Evolutionary conservation across 345 rosid species (phyloP).

Genomic region (Eucalyptus regnans): DNA sequence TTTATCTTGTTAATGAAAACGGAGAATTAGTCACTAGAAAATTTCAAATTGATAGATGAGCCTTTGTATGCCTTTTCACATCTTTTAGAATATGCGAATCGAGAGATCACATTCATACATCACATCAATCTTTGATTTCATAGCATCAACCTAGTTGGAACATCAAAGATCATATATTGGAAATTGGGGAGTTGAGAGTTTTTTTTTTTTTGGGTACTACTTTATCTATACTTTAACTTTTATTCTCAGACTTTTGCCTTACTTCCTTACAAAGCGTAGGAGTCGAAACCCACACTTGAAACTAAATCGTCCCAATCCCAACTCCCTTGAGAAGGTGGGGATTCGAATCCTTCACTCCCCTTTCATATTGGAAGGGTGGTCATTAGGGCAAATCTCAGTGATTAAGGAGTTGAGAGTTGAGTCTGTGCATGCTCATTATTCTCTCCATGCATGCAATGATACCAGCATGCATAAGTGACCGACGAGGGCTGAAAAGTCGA

Average conservation of each 20-base stretch:
- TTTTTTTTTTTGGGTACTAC: accelerated
- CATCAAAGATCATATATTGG: background rate
- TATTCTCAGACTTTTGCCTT: accelerated
- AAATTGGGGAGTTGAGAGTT: background rate
- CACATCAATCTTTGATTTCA: background rate
- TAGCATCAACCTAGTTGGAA: background rate
- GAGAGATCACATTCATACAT: background rate
- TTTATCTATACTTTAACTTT: accelerated
- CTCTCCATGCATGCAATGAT: background rate
- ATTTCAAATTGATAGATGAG: background rate
- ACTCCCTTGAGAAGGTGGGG: accelerated
- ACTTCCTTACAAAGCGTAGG: accelerated
- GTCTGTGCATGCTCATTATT: background rate
- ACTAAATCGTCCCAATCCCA: accelerated
- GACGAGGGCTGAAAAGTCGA: background rate
- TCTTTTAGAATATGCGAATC: background rate
- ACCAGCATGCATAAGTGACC: background rate
- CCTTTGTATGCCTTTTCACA: background rate
- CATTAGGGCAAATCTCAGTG: accelerated
- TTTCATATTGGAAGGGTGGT: too few relatives aligned
- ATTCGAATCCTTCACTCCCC: too few relatives aligned
- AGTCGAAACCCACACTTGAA: too few relatives aligned
- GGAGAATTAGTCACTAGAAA: background rate
- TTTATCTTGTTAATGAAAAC: background rate
- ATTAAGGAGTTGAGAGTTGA: background rate